Evolutionary conservation across 2,329 filamentous ascomycete species (phyloP).

Genomic region (Gnomoniopsis smithogilvyi): DNA sequence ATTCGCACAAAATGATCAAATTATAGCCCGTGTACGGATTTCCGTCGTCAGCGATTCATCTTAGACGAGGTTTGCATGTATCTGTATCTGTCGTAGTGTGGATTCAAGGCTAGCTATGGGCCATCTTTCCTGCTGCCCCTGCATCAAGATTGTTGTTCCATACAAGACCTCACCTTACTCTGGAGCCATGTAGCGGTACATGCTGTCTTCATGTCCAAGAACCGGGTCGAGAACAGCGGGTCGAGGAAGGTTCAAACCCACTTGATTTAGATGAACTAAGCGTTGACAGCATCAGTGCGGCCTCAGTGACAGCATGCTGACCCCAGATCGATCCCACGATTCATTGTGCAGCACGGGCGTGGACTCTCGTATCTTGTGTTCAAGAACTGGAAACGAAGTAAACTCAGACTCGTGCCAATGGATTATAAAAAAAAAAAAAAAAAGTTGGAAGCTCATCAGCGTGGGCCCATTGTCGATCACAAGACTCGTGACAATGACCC

Average conservation of each 20-base stretch:
- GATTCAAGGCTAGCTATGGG: not conserved
- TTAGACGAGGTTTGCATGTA: not conserved
- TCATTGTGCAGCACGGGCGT: not conserved
- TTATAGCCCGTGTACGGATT: not conserved
- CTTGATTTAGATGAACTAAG: not conserved
- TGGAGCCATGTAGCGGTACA: not conserved
- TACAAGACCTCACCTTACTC: not conserved
- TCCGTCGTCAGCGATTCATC: not conserved
- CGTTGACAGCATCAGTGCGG: not conserved
- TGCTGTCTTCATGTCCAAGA: not conserved
- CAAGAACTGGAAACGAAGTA: not conserved
- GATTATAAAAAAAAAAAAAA: too few species aligned
- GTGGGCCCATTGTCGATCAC: not conserved
- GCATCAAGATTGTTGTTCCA: not conserved
- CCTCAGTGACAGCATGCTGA: slow-evolving; percentile 6
- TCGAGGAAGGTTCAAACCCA: not conserved
- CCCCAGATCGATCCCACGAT: not conserved
- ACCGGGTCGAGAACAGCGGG: not conserved
- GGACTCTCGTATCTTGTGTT: not conserved
- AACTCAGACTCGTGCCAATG: not conserved
- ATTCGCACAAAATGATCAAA: not conserved
- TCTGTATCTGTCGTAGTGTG: not conserved
- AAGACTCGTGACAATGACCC: not conserved
- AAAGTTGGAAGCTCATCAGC: not conserved
- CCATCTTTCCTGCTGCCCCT: not conserved